A percentile compares a stretch with the other conserved stretches of the same genome.
Conservation (phyloP, 2,329 filamentous ascomycete genomes). For the Xylariaceae sp. region DNA sequence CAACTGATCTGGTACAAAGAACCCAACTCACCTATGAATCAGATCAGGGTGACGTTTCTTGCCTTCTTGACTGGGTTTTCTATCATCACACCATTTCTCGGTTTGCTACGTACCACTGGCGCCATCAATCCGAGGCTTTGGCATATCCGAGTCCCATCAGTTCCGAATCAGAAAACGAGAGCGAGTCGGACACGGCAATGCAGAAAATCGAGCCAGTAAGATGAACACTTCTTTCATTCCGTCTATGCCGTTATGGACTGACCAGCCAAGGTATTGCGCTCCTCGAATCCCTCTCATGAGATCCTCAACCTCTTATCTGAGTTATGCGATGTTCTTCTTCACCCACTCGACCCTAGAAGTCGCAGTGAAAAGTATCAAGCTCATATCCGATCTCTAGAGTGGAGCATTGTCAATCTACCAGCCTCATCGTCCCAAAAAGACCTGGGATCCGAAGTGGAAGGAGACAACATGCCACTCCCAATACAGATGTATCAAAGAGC, state of each 20-base stretch:
- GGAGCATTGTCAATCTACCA: constrained; percentile 7
- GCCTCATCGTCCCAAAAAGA: too few species aligned
- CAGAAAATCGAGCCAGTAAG: neutral
- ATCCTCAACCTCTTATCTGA: constrained; percentile 19
- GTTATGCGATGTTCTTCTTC: constrained; percentile 15
- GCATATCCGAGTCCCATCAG: constrained; percentile 3
- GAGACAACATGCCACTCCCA: constrained; percentile 2
- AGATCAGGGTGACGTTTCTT: constrained; percentile 3
- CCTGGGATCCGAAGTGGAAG: neutral
- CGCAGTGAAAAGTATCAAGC: constrained; percentile 8
- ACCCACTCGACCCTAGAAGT: constrained; percentile 16
- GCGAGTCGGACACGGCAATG: neutral
- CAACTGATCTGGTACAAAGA: constrained; percentile 11
- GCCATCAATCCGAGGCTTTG: too few species aligned
- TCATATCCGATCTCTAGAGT: constrained; percentile 11
- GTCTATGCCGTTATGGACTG: too few species aligned
- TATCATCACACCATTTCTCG: constrained; percentile 25
- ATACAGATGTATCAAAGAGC: constrained; percentile 15
- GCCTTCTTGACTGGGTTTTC: constrained; percentile 25
- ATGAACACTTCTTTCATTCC: constrained; percentile 3
- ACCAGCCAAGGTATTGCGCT: constrained; percentile 3
- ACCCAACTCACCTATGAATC: constrained; percentile 6
- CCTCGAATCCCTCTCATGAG: constrained; percentile 9
- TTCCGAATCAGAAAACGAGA: neutral
- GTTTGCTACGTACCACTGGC: constrained; percentile 26